Percentiles rank a stretch among this genome's conserved stretches.
These are phyloP conservation scores for Fulvia fulva DNA, from an alignment of 2,329 filamentous ascomycete genomes.

Conservation along the genomic window DNA sequence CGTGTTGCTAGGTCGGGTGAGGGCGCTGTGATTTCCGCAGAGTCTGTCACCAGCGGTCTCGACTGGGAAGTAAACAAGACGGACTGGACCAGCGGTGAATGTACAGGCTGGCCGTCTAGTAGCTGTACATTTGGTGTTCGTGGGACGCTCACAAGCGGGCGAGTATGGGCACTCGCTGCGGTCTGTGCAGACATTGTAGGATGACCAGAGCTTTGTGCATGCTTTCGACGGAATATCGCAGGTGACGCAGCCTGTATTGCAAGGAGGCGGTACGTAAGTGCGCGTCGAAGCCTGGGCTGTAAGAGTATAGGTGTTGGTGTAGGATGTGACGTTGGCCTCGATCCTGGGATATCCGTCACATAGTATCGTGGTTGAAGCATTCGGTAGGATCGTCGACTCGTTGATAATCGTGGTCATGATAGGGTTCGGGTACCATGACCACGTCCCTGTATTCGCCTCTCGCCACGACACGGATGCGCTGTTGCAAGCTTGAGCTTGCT, in stretches of 20 bases:
- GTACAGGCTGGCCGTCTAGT: no score
- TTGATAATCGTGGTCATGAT: neutral
- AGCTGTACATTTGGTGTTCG: no score
- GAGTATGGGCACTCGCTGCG: neutral
- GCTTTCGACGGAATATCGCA: neutral
- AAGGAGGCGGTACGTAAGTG: neutral
- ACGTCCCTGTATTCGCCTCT: neutral
- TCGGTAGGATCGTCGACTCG: neutral
- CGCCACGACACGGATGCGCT: neutral
- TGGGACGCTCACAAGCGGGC: neutral
- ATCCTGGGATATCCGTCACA: constrained; percentile 2
- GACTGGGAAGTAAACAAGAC: constrained; percentile 6
- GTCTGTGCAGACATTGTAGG: neutral
- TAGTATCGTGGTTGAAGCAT: neutral
- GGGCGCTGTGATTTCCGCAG: constrained; percentile 1
- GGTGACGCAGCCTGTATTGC: neutral
- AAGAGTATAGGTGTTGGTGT: neutral
- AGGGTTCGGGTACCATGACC: no score
- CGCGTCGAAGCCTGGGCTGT: neutral
- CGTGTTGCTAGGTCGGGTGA: neutral
- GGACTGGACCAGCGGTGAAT: constrained; percentile 1
- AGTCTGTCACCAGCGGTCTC: neutral
- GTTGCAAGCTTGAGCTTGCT: neutral
- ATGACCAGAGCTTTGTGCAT: neutral
- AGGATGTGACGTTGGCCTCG: neutral